A percentile compares a stretch with the other conserved stretches of the same genome.
These are phyloP conservation scores for Pyrus pyrifolia DNA, from an alignment of 306 rosid genomes.

Conservation along the genomic window DNA sequence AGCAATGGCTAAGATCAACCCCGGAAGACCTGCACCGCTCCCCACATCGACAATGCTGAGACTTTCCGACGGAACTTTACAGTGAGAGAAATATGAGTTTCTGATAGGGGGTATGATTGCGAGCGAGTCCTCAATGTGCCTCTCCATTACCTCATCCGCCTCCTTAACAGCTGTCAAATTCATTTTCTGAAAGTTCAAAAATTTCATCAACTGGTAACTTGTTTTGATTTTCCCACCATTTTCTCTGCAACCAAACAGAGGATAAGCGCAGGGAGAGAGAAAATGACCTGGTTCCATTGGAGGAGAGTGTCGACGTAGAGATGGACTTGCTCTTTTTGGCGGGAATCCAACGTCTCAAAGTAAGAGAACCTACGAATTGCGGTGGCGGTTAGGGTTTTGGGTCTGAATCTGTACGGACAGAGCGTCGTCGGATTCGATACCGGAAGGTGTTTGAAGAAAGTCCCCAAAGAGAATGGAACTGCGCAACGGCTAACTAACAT, in stretches of 20 bases:
- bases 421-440: conserved; percentile 15
- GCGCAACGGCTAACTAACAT: conserved; percentile 29
- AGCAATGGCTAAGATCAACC: conserved; percentile 77
- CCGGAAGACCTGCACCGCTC: conserved; percentile 91
- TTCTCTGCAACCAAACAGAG: conserved; percentile 9
- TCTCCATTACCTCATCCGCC: conserved; percentile 65
- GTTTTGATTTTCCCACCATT: not conserved
- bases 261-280: not conserved
- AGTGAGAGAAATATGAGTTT: conserved; percentile 33
- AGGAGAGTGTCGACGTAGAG: conserved; percentile 79
- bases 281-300: conserved; percentile 73
- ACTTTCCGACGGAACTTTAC: conserved; percentile 21
- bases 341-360: conserved; percentile 48
- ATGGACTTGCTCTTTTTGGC: conserved; percentile 59
- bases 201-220: not conserved
- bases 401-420: conserved; percentile 20
- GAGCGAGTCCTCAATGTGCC: conserved; percentile 89
- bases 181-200: conserved; percentile 49
- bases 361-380: conserved; percentile 13
- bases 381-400: conserved; percentile 20
- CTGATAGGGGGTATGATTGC: conserved; percentile 61
- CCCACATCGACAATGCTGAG: conserved; percentile 74
- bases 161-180: conserved; percentile 77
- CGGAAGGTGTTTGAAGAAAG: conserved; percentile 72
- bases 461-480: conserved; percentile 40